Evolutionary conservation across 2,329 filamentous ascomycete genomes (phyloP).

Genomic region (Cytospora leucostoma): DNA sequence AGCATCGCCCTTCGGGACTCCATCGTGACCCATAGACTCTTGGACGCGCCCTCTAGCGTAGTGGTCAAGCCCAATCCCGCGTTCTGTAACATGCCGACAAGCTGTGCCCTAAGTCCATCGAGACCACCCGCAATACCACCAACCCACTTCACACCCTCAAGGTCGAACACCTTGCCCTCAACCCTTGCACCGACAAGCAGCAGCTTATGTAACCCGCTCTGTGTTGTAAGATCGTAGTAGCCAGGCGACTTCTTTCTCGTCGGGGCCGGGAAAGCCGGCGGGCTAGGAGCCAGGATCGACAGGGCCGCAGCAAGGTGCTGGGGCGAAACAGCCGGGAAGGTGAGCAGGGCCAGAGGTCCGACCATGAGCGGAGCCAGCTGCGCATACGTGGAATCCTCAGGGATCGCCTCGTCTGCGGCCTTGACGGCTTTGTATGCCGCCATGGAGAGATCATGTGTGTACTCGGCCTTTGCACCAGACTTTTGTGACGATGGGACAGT

Average conservation of each 20-base stretch:
- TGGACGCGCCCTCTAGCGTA: slow-evolving; percentile 76
- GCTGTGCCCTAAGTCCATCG: slow-evolving; percentile 76
- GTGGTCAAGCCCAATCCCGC: slow-evolving; percentile 76
- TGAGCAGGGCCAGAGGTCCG: slow-evolving; percentile 78
- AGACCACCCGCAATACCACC: slow-evolving; percentile 79
- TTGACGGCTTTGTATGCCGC: slow-evolving; percentile 54
- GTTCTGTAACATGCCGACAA: slow-evolving; percentile 78
- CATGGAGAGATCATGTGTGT: slow-evolving; percentile 56
- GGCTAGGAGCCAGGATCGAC: slow-evolving; percentile 71
- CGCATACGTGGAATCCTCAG: slow-evolving; percentile 47
- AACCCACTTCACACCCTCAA: slow-evolving; percentile 64
- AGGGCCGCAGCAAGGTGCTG: slow-evolving; percentile 81
- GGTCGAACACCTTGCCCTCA: slow-evolving; percentile 82
- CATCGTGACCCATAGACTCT: slow-evolving; percentile 83
- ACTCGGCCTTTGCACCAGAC: slow-evolving; percentile 37
- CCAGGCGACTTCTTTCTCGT: slow-evolving; percentile 73
- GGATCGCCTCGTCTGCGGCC: slow-evolving; percentile 35
- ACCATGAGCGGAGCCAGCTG: slow-evolving; percentile 75
- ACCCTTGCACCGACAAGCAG: slow-evolving; percentile 83
- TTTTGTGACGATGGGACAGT: slow-evolving; percentile 37
- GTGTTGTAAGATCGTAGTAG: slow-evolving; percentile 78
- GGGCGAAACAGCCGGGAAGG: slow-evolving; percentile 81
- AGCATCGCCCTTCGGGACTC: slow-evolving; percentile 80
- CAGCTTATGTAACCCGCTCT: slow-evolving; percentile 82
- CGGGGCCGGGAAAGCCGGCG: slow-evolving; percentile 75